Percentiles rank a stretch among this genome's conserved stretches.
phyloP scores from a whole-genome alignment of 441 rosid species.

The Erodium texanum region DNA sequence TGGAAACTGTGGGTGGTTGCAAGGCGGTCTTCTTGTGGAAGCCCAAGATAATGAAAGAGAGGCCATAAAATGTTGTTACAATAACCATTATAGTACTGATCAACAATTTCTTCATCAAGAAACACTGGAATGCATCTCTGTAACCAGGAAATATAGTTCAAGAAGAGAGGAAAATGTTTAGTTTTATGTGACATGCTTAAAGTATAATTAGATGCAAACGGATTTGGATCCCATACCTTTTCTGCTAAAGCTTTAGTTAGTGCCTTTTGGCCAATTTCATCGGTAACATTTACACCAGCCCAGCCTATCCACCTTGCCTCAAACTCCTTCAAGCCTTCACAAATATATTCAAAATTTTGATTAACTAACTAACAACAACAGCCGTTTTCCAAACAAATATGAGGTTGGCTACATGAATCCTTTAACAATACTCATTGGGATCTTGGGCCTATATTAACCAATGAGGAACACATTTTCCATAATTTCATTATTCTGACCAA shows the following conservation, averaged over 20 bases:
- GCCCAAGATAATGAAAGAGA: slow-evolving; percentile 91
- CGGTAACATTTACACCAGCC: slow-evolving; percentile 99
- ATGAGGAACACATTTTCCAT: not conserved
- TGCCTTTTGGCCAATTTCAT: slow-evolving; percentile 86
- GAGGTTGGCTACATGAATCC: no score
- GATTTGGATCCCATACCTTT: slow-evolving; percentile 49
- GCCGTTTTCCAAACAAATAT: no score
- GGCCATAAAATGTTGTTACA: slow-evolving; percentile 99
- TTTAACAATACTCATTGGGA: not conserved
- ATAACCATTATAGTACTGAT: slow-evolving; percentile 96
- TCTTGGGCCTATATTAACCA: not conserved
- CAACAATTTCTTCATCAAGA: slow-evolving; percentile 97
- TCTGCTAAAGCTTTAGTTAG: slow-evolving; percentile 90
- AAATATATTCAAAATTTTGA: slow-evolving; percentile 23
- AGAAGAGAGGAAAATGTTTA: no score
- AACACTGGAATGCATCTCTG: slow-evolving; percentile 99
- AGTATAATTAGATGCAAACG: no score
- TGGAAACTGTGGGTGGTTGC: slow-evolving; percentile 97
- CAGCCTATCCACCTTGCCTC: slow-evolving; percentile 99
- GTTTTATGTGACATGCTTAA: no score
- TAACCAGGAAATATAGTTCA: not conserved
- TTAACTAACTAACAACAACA: not conserved
- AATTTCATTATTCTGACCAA: not conserved
- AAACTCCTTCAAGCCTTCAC: slow-evolving; percentile 85
- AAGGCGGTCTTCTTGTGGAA: slow-evolving; percentile 99